phyloP scores from a whole-genome alignment of 345 rosid species.

The Excoecaria agallocha region DNA sequence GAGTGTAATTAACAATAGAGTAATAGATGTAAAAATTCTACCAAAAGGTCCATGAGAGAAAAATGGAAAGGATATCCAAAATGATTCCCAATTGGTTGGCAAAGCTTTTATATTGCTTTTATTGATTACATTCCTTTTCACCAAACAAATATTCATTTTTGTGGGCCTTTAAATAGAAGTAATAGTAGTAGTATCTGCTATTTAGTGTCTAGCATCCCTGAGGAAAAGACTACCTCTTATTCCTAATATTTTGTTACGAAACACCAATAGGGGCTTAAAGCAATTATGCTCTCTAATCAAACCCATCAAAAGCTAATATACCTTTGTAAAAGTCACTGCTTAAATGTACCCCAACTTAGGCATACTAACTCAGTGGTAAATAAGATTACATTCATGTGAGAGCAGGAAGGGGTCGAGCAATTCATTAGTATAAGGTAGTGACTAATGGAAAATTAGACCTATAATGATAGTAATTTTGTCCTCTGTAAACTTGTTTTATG shows the following conservation, averaged over 20 bases:
- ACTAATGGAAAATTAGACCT: no score
- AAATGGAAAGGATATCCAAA: conserved; percentile 27
- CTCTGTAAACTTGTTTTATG: no score
- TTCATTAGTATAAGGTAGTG: no score
- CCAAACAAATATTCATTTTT: conserved; percentile 24
- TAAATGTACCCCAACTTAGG: conserved; percentile 47
- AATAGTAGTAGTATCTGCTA: not conserved
- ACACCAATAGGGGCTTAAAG: conserved; percentile 17
- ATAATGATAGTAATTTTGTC: no score
- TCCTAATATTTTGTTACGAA: not conserved
- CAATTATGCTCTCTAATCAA: conserved; percentile 14
- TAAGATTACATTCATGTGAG: no score
- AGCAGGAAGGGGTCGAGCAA: no score
- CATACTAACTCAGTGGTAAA: conserved; percentile 26
- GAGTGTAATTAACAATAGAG: not conserved
- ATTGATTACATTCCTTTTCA: no score
- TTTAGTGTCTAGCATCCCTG: not conserved
- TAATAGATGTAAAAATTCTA: not conserved
- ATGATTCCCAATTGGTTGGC: conserved; percentile 8
- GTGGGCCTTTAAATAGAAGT: conserved; percentile 34
- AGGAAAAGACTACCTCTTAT: no score
- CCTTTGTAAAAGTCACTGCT: conserved; percentile 50
- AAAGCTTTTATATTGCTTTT: no score
- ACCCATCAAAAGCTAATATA: conserved; percentile 28
- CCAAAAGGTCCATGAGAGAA: not conserved